Base-by-base conservation (phyloP, 331 rosid genomes). In the Quercus tomentella region DNA sequence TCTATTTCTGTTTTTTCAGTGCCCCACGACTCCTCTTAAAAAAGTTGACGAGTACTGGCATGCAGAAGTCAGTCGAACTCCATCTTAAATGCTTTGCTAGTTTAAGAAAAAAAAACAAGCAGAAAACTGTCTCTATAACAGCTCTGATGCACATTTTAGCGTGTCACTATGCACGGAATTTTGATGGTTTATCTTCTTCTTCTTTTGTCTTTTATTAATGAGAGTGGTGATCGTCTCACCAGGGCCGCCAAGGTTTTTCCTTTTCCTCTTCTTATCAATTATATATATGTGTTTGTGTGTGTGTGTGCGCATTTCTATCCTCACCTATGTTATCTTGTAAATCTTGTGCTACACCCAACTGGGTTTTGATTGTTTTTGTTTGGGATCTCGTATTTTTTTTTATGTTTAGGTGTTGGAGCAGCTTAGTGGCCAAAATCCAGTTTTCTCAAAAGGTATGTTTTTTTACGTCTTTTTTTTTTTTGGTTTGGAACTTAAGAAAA, bases 191-290 rank as follows among this genome's bases (percentile, higher is more conserved):
- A 31, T 31, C 6, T 31, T 31, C 35, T 31, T 31, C 33, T 31
- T 31, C 0, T 1, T 31, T 4, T 31, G 2, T 1, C 4, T 31
- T 4, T 31, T 31, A 31, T 93, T 5, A 97, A 97, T n/a, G 95
- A 93, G 83, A 93, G 98, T n/a, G 98, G 98, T 6, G 98, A 93
- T 86, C 88, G 95, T 65, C 97, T 93, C 65, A 93, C 98, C 77
- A 87, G 97, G 81, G 98, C 95, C 1, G 86, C 98, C 1, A 91
- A 93, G 97, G 97, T 92, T 23, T n/a, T 54, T 33, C 3, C 2
- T 49, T 7, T 49, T 26, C 25, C 9, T 28, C 11, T 12, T 63
- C 8, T 30, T 5, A 14, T 63, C 28, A 43, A 7, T 43, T 11
- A 43, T 43, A 43, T 43, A 43, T 9, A 9, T 43, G 3, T 9